A percentile compares a stretch with the other conserved stretches of the same genome.
phyloP scores from a whole-genome alignment of 345 rosid species.

The Cardamine resedifolia region DNA sequence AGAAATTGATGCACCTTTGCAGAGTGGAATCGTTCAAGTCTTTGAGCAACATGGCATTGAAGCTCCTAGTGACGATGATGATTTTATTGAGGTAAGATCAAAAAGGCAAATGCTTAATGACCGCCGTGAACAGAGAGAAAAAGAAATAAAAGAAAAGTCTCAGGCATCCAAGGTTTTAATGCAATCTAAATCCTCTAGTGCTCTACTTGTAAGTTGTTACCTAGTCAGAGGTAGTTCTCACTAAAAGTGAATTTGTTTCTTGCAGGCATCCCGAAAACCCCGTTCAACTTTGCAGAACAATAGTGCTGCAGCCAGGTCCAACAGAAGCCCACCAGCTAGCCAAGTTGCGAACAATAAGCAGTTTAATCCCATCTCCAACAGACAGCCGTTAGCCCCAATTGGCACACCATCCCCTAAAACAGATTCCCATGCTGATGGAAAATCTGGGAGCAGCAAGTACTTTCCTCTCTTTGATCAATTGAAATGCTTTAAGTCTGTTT shows the following conservation, averaged over 20 bases:
- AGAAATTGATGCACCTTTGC: slow-evolving; percentile 71
- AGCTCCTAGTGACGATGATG: slow-evolving; percentile 89
- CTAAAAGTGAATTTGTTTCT: slow-evolving; percentile 46
- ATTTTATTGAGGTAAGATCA: slow-evolving; percentile 97
- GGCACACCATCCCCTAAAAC: slow-evolving; percentile 68
- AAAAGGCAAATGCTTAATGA: slow-evolving; percentile 98
- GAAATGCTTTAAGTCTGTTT: slow-evolving; percentile 7
- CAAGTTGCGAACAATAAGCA: slow-evolving; percentile 41
- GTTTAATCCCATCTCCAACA: slow-evolving; percentile 43
- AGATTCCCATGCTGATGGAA: slow-evolving; percentile 54
- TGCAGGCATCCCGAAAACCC: slow-evolving; percentile 60
- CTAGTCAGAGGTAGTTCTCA: not conserved
- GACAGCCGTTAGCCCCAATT: slow-evolving; percentile 73
- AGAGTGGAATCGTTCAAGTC: slow-evolving; percentile 74
- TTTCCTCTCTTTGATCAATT: slow-evolving; percentile 16
- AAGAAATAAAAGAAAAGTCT: slow-evolving; percentile 89
- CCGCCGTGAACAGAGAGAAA: slow-evolving; percentile 95
- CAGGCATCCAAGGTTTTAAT: slow-evolving; percentile 69
- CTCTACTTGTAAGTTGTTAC: slow-evolving; percentile 28
- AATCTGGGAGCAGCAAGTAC: slow-evolving; percentile 60
- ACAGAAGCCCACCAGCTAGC: slow-evolving; percentile 43
- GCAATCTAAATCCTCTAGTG: slow-evolving; percentile 21
- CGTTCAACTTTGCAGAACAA: slow-evolving; percentile 49
- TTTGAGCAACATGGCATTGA: slow-evolving; percentile 92
- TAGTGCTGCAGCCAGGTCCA: slow-evolving; percentile 41